These are phyloP conservation scores for Termitomyces sp. DNA, from an alignment of 768 basidiomycete genomes.

Conservation along the genomic window DNA sequence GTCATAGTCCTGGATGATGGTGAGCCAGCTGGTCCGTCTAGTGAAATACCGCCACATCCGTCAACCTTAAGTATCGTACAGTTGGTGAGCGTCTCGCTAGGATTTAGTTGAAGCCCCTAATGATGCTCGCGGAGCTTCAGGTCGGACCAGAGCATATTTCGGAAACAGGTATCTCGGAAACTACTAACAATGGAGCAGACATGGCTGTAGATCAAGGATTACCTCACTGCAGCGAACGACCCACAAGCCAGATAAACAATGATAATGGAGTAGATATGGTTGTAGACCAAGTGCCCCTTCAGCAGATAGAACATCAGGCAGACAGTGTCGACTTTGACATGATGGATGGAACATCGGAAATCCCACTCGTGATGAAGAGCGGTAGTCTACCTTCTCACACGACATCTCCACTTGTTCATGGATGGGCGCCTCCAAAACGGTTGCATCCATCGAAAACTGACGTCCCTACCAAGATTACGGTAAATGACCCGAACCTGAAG, in stretches of 20 bases:
- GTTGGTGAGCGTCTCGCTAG: not conserved
- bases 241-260: not conserved
- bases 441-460: not conserved
- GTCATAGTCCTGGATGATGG: conserved; percentile 2
- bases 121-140: not conserved
- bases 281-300: not conserved
- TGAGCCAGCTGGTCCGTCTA: not conserved
- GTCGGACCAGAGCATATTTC: too few species aligned
- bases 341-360: not conserved
- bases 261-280: not conserved
- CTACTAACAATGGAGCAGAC: not conserved
- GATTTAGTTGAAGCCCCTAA: not conserved
- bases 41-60: not conserved
- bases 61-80: not conserved
- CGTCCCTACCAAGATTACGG: not conserved
- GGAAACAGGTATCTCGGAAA: not conserved
- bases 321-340: not conserved
- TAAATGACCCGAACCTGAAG: not conserved
- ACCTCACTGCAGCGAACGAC: not conserved
- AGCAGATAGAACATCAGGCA: not conserved
- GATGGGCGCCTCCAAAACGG: not conserved
- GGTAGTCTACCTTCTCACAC: not conserved
- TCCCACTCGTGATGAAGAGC: not conserved
- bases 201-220: not conserved
- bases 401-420: not conserved